Evolutionary conservation across 768 basidiomycete genomes (phyloP).

Genomic region (Leccinellum albellum): DNA sequence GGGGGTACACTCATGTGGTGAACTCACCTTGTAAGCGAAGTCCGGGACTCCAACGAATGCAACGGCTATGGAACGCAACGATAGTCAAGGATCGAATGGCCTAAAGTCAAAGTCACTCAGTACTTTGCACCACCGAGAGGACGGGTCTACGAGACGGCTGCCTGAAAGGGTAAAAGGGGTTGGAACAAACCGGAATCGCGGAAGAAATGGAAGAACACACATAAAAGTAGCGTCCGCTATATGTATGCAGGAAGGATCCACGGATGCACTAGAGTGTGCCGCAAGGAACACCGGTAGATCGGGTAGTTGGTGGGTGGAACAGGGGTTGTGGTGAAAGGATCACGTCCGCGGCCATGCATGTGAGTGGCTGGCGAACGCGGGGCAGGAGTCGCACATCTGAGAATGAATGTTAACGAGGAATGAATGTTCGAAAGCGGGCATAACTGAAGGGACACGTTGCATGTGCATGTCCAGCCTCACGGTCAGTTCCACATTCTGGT

Average conservation of each 20-base stretch:
- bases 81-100: neutral
- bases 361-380: constrained; percentile 16
- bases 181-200: constrained; percentile 7
- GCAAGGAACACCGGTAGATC: constrained; percentile 12
- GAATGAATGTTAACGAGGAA: constrained; percentile 14
- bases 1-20: neutral
- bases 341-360: constrained; percentile 2
- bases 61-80: neutral
- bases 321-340: constrained; percentile 2
- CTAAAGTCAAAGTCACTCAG: neutral
- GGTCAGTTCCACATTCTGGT: neutral
- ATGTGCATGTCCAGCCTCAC: constrained; percentile 3
- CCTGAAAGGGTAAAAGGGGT: neutral
- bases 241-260: constrained; percentile 15
- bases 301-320: constrained; percentile 8
- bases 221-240: constrained; percentile 16
- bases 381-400: constrained; percentile 12
- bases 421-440: constrained; percentile 5
- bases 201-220: constrained; percentile 10
- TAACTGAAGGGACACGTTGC: constrained; percentile 12
- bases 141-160: neutral
- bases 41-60: neutral
- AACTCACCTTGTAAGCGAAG: constrained; percentile 18
- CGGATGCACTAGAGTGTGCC: constrained; percentile 12
- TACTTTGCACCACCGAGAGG: constrained; percentile 2